Base-by-base conservation (phyloP, 2,329 filamentous ascomycete genomes). In the Nakataea oryzae region DNA sequence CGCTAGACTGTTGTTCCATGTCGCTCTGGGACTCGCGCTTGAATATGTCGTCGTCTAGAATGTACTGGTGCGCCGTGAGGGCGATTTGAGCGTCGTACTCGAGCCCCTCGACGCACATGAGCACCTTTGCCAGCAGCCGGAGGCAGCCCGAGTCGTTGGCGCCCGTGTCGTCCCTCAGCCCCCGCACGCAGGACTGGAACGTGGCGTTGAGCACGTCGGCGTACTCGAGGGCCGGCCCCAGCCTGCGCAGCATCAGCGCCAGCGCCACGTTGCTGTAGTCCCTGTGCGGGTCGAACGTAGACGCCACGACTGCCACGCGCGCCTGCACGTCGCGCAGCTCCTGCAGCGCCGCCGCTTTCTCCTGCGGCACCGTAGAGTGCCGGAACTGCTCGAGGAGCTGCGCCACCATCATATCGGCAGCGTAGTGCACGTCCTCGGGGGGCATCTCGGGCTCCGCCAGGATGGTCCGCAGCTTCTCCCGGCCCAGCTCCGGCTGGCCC, bases 51-150 rank as follows among this genome's bases (percentile, higher is more conserved):
- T 55, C 56, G 21, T 67, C 64, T 8, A 67, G 17, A 21, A 63
- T 59, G 21, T 65, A 68, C 8, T 65, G 58, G 30, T 64, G 64
- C 13, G 60, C 63, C 9, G 63, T 64, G 13, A 61, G 54, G 1
- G 66, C 66, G 47, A 68, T 67, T 30, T 63, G 56, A 1, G 67
- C 66, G n/a, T 69, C 64, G 27, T 41, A 61, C 24, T 66, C 62
- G 3, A 69, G 59, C 2, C 65, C 67, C 12, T 62, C 62, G 13
- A 66, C 62, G 56, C 61, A 63, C 13, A 64, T 59, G 13, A 69
- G 61, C 2, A 68, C 63, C 34, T 63, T 64, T 4, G 65, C 64
- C 13, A 68, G 63, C 24, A 62, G 60, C 8, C 63, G 55, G 13
- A 69, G 63, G 55, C 63, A 65, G 6, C 14, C 12, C 11, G 30